Evolutionary conservation across 441 rosid species (phyloP), one percentile per base, ranked within the genome.

Genomic region (Pelargonium australe): DNA sequence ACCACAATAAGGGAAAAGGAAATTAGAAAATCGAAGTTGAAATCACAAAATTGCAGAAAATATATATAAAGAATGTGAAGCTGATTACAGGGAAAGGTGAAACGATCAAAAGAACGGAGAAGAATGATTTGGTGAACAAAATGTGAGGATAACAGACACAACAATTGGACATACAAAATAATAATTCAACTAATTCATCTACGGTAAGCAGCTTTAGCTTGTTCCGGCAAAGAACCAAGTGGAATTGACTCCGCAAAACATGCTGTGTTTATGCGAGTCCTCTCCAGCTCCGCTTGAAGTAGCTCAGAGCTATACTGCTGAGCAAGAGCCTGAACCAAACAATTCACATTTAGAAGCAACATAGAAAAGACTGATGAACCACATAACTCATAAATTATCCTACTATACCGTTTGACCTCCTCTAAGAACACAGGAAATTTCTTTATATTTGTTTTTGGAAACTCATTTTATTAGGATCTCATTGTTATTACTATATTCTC

Each of bases 201-300:
- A 61, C 81, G 88, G 68, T 87, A 83, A 0, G 87, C 85, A 49
- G 87, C 84, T 85, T 81, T 91, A 13, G 93, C 93, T 13, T 85
- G 76, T 68, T 85, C 85, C 19, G 89, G 92, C 68, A 81, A 87
- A 0, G 88, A 67, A 65, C 91, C 95, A 76, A 87, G 63, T 10
- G 92, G 82, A 16, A 84, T 79, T 0, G 97, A 83, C 78, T 88
- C 96, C 2, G 79, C 82, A 63, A 94, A 94, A 78, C 99, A 94
- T 70, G 97, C 97, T 4, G 94, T 83, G 76, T 94, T 94, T 44
- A 91, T 76, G 37, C 96, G 94, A 55, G 99, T 91, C 74, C 96
- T 91, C 83, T 91, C 97, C 5, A 94, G 82, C 80, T 94, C 99
- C 43, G 80, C 20, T 78, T 88, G 96, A 63, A 94, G 90, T 70